Evolutionary conservation across 2,329 filamentous ascomycete species (phyloP).

Genomic region (Cadophora sp.): DNA sequence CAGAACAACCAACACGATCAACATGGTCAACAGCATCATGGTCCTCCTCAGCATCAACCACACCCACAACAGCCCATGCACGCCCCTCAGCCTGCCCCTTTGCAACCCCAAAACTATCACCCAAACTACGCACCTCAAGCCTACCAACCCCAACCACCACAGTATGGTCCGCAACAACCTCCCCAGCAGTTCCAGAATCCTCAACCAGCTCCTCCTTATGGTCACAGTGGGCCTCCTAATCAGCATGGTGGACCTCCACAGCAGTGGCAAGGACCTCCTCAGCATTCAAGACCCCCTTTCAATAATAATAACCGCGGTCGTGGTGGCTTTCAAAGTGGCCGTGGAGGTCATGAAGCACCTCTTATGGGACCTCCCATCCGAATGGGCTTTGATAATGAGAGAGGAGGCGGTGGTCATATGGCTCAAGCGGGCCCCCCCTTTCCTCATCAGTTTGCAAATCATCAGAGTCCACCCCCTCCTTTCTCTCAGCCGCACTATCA

Average conservation of each 20-base stretch:
- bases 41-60: conserved; percentile 35
- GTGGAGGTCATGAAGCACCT: conserved; percentile 51
- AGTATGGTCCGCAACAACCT: conserved; percentile 47
- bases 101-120: conserved; percentile 63
- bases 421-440: conserved; percentile 55
- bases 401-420: conserved; percentile 48
- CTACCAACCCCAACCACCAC: conserved; percentile 55
- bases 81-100: conserved; percentile 48
- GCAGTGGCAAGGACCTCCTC: conserved; percentile 50
- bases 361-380: conserved; percentile 62
- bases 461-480: conserved; percentile 43
- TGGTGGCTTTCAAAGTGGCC: conserved; percentile 49
- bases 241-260: conserved; percentile 49
- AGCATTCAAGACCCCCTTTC: conserved; percentile 50
- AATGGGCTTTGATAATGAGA: conserved; percentile 60
- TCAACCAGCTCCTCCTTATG: conserved; percentile 44
- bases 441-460: conserved; percentile 46
- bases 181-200: conserved; percentile 41
- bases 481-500: conserved; percentile 47
- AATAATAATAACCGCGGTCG: conserved; percentile 44
- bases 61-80: conserved; percentile 42
- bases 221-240: conserved; percentile 46
- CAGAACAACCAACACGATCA: conserved; percentile 38
- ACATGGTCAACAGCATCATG: conserved; percentile 37
- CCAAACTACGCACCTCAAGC: conserved; percentile 64